Evolutionary conservation across 257 asterid species (phyloP).

Genomic region (Jacaranda copaia): DNA sequence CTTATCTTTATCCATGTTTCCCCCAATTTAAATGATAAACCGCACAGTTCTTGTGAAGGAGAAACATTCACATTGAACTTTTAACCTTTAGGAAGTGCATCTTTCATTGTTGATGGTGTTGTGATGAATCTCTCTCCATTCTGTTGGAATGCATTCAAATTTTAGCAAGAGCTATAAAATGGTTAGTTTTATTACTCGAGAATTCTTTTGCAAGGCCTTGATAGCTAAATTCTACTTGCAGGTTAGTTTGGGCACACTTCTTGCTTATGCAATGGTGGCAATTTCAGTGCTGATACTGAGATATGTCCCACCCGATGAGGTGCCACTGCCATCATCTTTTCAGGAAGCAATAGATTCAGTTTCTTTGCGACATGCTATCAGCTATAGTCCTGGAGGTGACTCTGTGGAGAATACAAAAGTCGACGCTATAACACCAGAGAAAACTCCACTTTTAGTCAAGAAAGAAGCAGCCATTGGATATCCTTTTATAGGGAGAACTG

Average conservation of each 20-base stretch:
- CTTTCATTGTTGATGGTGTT: neutral
- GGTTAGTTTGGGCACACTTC: conserved; percentile 99
- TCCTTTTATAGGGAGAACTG: conserved; percentile 57
- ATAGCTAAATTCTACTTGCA: conserved; percentile 48
- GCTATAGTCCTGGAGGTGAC: conserved; percentile 42
- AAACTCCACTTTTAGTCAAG: conserved; percentile 56
- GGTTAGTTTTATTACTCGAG: neutral
- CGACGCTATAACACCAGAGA: conserved; percentile 40
- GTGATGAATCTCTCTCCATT: neutral
- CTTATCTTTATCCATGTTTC: neutral
- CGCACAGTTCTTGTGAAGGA: neutral
- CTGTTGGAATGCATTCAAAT: neutral
- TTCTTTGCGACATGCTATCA: conserved; percentile 49
- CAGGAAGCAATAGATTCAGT: conserved; percentile 89
- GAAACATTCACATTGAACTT: neutral
- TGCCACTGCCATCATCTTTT: conserved; percentile 82
- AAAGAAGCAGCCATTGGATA: conserved; percentile 50
- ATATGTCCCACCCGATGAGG: conserved; percentile 91
- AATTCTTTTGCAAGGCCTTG: conserved; percentile 16
- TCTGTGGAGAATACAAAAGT: conserved; percentile 47
- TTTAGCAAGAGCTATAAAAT: neutral
- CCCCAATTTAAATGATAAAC: conserved; percentile 6
- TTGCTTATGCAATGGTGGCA: conserved; percentile 92
- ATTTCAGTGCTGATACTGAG: conserved; percentile 88
- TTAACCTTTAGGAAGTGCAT: neutral